These are phyloP conservation scores for Torulaspora quercuum DNA, from an alignment of 805 yeast species.

Conservation along the genomic window DNA sequence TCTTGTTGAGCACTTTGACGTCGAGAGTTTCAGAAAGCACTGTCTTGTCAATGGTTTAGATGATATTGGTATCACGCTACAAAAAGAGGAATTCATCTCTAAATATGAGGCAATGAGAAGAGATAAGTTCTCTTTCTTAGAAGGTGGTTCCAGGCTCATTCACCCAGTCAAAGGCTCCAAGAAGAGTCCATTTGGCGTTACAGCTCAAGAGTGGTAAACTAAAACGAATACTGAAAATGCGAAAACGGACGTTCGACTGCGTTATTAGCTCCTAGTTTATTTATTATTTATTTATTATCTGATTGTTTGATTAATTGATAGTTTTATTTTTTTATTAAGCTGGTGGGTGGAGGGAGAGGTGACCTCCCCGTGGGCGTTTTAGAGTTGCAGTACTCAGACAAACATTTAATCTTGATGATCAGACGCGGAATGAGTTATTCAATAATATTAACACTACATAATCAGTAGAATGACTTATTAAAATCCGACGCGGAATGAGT, in stretches of 20 bases:
- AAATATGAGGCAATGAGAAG: constrained; percentile 76
- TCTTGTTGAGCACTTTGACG: constrained; percentile 76
- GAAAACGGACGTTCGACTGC: neutral
- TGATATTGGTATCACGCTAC: constrained; percentile 92
- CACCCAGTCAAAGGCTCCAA: constrained; percentile 66
- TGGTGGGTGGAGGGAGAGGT: too few species aligned
- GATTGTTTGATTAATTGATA: neutral
- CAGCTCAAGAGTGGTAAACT: constrained; percentile 74
- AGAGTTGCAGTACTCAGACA: too few species aligned
- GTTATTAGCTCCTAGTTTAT: constrained; percentile 2
- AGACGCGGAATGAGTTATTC: too few species aligned
- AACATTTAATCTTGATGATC: too few species aligned
- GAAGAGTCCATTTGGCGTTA: constrained; percentile 62
- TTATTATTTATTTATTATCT: constrained; percentile 12
- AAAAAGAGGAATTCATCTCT: constrained; percentile 73
- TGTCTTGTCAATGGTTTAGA: constrained; percentile 93
- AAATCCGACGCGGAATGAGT: too few species aligned
- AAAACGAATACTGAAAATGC: too few species aligned
- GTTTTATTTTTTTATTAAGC: constrained; percentile 4
- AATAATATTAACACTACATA: too few species aligned
- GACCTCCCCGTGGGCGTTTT: too few species aligned
- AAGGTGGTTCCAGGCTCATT: constrained; percentile 73
- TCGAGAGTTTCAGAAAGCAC: constrained; percentile 90
- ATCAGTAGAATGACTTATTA: constrained; percentile 32
- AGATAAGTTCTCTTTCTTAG: constrained; percentile 83